Conservation (phyloP, 805 yeast species). For the Priceomyces castillae region DNA sequence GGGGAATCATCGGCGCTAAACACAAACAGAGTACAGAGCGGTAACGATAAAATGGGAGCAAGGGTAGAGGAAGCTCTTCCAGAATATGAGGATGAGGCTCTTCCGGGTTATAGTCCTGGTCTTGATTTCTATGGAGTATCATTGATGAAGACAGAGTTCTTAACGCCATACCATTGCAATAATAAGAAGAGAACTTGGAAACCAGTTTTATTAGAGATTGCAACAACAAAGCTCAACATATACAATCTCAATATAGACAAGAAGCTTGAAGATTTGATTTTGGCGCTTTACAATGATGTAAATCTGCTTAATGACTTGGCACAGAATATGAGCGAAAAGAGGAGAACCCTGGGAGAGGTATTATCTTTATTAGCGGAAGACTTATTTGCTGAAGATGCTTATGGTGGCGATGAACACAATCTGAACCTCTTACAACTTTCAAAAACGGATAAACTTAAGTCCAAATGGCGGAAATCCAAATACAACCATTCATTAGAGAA, state of each 20-base stretch:
- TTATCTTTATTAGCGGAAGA: conserved; percentile 10
- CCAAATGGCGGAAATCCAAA: conserved; percentile 15
- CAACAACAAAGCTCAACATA: conserved; percentile 37
- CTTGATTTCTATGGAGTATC: conserved; percentile 32
- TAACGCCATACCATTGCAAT: conserved; percentile 34
- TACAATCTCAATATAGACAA: conserved; percentile 25
- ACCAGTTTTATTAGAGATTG: conserved; percentile 38
- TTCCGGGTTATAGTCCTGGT: conserved; percentile 33
- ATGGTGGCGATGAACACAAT: conserved; percentile 19
- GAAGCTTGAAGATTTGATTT: conserved; percentile 19
- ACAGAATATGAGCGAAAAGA: conserved; percentile 4
- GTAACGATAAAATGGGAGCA: neutral
- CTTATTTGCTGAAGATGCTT: conserved; percentile 28
- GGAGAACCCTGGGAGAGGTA: conserved; percentile 1
- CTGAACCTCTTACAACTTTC: conserved; percentile 7
- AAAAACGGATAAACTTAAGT: conserved; percentile 18
- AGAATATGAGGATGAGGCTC: conserved; percentile 22
- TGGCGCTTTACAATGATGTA: conserved; percentile 28
- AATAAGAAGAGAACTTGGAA: conserved; percentile 27
- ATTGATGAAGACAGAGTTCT: conserved; percentile 34
- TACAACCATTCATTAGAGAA: conserved; percentile 4
- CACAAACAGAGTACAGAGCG: too few relatives aligned
- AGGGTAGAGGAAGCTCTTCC: conserved; percentile 15
- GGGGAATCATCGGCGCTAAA: too few relatives aligned
- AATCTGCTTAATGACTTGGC: conserved; percentile 22